phyloP scores from a whole-genome alignment of 768 basidiomycete genomes.

The Serendipita vermifera region DNA sequence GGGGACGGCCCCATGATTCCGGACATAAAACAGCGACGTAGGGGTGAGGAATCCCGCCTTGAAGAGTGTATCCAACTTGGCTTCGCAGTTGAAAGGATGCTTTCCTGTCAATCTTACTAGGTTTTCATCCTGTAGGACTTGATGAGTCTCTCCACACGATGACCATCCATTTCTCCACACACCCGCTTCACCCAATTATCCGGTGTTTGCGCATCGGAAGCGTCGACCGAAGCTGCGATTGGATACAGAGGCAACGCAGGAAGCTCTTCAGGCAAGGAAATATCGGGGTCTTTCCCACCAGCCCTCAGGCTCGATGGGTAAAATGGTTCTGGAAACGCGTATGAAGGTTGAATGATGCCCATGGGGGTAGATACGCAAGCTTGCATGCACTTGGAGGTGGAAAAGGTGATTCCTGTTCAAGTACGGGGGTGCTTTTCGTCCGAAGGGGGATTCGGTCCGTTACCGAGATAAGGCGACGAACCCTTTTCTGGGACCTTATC shows the following conservation, averaged over 20 bases:
- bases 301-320: too few relatives aligned
- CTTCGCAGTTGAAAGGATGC: constrained; percentile 51
- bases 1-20: constrained; percentile 51
- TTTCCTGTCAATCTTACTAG: constrained; percentile 43
- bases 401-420: too few relatives aligned
- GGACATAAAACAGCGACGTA: constrained; percentile 41
- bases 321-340: too few relatives aligned
- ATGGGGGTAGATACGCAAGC: too few relatives aligned
- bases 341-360: too few relatives aligned
- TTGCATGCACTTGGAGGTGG: too few relatives aligned
- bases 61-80: constrained; percentile 34
- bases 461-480: too few relatives aligned
- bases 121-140: constrained; percentile 21
- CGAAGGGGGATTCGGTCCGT: too few relatives aligned
- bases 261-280: background rate
- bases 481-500: too few relatives aligned
- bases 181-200: constrained; percentile 33
- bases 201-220: constrained; percentile 25
- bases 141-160: background rate
- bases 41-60: constrained; percentile 43
- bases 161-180: background rate
- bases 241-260: background rate
- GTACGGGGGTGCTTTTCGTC: too few relatives aligned
- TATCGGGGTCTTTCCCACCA: too few relatives aligned
- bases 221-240: background rate